A percentile compares a stretch with the other conserved stretches of the same genome.
These are phyloP conservation scores for Podila verticillata DNA, from an alignment of 192 early-diverging fungal species.

Conservation along the genomic window DNA sequence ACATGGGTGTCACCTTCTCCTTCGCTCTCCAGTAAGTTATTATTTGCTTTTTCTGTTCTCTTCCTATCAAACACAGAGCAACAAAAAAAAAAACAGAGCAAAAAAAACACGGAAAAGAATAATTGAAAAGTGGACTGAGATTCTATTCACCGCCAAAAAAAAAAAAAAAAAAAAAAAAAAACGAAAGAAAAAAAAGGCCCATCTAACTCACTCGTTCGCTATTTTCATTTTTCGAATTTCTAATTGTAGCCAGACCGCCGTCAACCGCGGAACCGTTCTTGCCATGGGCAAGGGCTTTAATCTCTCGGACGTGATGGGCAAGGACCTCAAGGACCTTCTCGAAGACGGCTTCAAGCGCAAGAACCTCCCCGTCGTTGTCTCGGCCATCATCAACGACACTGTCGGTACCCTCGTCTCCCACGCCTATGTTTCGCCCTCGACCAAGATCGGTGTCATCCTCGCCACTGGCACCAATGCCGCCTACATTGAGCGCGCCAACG, in stretches of 20 bases:
- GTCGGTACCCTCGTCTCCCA: constrained; percentile 93
- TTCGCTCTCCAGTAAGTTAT: constrained; percentile 80
- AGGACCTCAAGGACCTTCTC: constrained; percentile 87
- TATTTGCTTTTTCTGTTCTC: neutral
- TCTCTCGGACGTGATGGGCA: constrained; percentile 76
- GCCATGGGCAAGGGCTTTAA: constrained; percentile 90
- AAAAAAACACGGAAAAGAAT: too few relatives aligned
- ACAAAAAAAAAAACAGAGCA: too few relatives aligned
- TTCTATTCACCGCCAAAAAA: too few relatives aligned
- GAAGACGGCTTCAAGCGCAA: constrained; percentile 80
- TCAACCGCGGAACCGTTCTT: constrained; percentile 59
- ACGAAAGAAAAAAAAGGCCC: too few relatives aligned
- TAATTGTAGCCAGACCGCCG: constrained; percentile 63
- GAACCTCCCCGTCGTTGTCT: constrained; percentile 82
- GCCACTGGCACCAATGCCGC: constrained; percentile 98
- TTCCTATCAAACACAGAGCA: neutral
- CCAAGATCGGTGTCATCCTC: constrained; percentile 88
- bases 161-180: too few relatives aligned
- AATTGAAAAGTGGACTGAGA: too few relatives aligned
- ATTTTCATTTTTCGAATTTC: neutral
- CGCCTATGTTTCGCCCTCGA: constrained; percentile 83
- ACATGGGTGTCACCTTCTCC: constrained; percentile 86
- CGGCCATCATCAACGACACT: constrained; percentile 96
- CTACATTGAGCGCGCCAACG: constrained; percentile 83
- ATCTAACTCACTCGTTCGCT: too few relatives aligned